Base-by-base conservation (phyloP, 2,329 filamentous ascomycete species). In the Orbilia blumenaviensis region DNA sequence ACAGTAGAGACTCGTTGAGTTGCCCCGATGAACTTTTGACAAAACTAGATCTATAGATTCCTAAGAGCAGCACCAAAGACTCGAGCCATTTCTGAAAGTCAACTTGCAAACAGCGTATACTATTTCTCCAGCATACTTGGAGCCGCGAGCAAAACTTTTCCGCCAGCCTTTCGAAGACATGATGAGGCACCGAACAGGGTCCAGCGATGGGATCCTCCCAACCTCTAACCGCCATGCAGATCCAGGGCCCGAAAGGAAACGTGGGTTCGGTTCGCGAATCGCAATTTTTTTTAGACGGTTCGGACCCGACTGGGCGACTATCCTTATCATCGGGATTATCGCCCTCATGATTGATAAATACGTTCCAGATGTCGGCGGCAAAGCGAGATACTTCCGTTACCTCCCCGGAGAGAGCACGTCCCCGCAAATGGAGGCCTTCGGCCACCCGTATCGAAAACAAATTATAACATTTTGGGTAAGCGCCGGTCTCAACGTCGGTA, bases 341-440 rank as follows among this genome's bases (percentile, higher is more conserved):
- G 71, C 71, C n/a, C 38, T 75, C 14, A 67, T 75, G 54, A 64
- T 67, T n/a, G 63, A 75, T 29, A 75, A 68, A 42, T 75, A 68
- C 27, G 71, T 75, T 21, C 71, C 71, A 14, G 64, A 75, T 10
- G 71, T 68, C 10, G 71, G 71, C 21, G 71, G 71, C 8, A 38
- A 46, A 6, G 48, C 63, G 8, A 44, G 71, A 64, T 75, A 75
- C 23, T 75, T 75, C 18, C 71, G 71, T 34, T 34, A 68, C 8
- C 56, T 75, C n/a, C 71, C 71, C 10, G 62, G 69, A 7, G 38
- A 74, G 61, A 64, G 54, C 38, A 64, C 63, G 10, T 74, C 69
- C 6, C 62, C 61, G 14, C 52, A 74, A 41, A 74, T 74, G 69
- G 69, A 74, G 18, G 52, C 52, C 4, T 64, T 68, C 29, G 38